These are phyloP conservation scores for Pugionium dolabratum DNA, from an alignment of 345 rosid genomes.

Conservation along the genomic window DNA sequence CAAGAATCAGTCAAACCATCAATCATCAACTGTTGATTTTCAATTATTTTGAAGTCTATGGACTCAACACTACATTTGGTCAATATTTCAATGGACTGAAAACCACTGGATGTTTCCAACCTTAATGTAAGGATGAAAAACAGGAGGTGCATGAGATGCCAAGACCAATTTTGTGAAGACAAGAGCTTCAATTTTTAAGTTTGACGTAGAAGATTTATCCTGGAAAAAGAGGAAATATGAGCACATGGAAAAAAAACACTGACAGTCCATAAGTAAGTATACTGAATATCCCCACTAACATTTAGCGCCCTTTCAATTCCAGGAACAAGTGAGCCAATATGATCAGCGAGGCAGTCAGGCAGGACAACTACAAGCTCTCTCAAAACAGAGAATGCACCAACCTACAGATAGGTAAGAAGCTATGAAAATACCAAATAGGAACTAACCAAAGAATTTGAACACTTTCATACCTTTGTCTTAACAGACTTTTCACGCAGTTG, in stretches of 20 bases:
- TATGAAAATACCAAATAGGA: slow-evolving; percentile 8
- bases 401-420: slow-evolving; percentile 52
- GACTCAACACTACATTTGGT: slow-evolving; percentile 2
- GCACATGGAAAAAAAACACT: slow-evolving; percentile 18
- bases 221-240: slow-evolving; percentile 34
- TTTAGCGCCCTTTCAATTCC: slow-evolving; percentile 95
- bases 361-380: slow-evolving; percentile 96
- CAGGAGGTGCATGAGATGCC: slow-evolving; percentile 91
- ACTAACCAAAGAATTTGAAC: slow-evolving; percentile 2
- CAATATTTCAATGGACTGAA: slow-evolving; percentile 14
- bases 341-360: slow-evolving; percentile 97
- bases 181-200: slow-evolving; percentile 94
- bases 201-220: slow-evolving; percentile 98
- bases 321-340: slow-evolving; percentile 93
- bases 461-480: slow-evolving; percentile 78
- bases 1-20: slow-evolving; percentile 14
- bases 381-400: slow-evolving; percentile 95
- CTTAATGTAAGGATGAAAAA: slow-evolving; percentile 96
- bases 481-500: slow-evolving; percentile 95
- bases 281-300: slow-evolving; percentile 49
- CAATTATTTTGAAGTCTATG: slow-evolving; percentile 8
- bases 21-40: neutral
- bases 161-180: slow-evolving; percentile 84
- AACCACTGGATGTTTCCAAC: slow-evolving; percentile 38
- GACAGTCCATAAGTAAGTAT: neutral